Base-by-base conservation (phyloP, 768 basidiomycete genomes). In the Rubroboletus pulcherrimus region DNA sequence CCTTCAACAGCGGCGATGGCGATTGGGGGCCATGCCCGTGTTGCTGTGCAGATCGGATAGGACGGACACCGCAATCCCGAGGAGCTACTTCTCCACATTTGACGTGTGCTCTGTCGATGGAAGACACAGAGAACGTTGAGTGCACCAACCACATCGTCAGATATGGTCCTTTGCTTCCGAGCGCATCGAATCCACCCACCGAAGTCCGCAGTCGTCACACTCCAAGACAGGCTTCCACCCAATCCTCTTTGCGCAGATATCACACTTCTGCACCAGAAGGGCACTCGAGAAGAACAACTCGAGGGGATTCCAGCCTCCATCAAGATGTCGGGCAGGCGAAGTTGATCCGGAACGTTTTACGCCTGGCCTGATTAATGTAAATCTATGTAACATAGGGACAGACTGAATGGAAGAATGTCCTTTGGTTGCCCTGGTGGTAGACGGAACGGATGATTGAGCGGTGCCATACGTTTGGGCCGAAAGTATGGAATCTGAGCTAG, bases 31-130 rank as follows among this genome's bases (percentile, higher is more conserved):
- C 61, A 31, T 68, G 69, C 15, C 60, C 63, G 53, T 71, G 65
- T 29, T 63, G 66, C 53, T 65, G 64, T 53, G 49, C 58, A 40
- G 66, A 57, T 56, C 66, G 62, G 29, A 68, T 48, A 21, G 77
- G 75, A 38, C 80, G 82, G n/a, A 83, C 53, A 19, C 87, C 90
- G 63, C 91, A 93, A 69, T 93, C 86, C 51, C 79, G 76, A 10
- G 91, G 91, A 12, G 91, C 91, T 44, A 81, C 64, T 66, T 94
- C 91, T 17, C 91, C 91, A 63, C 92, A 94, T 67, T 91, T 92
- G 59, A 90, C 78, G 66, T 94, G 91, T n/a, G 88, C 81, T 63
- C 91, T 90, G 62, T 59, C 38, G 40, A 63, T 50, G 49, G 54
- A 63, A 59, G 56, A 55, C 40, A 54, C 30, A 51, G 40, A 34